phyloP scores from a whole-genome alignment of 2,329 filamentous ascomycete genomes.

The Neopestalotiopsis clavispora region DNA sequence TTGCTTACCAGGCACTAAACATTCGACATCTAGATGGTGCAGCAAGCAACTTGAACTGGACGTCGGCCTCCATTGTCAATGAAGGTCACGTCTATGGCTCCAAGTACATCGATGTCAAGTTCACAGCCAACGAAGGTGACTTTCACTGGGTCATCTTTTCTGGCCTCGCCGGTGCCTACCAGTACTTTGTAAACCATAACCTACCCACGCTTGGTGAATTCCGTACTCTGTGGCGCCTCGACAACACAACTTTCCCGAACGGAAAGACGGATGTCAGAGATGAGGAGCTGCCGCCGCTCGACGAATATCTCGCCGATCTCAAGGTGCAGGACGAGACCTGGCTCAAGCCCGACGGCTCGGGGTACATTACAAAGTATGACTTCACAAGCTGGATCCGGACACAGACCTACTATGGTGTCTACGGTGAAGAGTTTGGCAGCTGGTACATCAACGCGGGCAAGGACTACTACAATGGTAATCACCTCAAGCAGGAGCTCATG shows the following conservation, averaged over 20 bases:
- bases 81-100: conserved; percentile 34
- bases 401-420: conserved; percentile 54
- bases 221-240: conserved; percentile 54
- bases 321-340: conserved; percentile 61
- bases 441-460: conserved; percentile 57
- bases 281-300: conserved; percentile 46
- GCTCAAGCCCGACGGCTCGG: conserved; percentile 48
- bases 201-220: conserved; percentile 54
- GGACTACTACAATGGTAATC: conserved; percentile 57
- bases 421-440: conserved; percentile 51
- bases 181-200: conserved; percentile 57
- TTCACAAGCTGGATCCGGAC: conserved; percentile 40
- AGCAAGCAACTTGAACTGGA: conserved; percentile 51
- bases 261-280: conserved; percentile 51
- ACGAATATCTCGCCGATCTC: conserved; percentile 46
- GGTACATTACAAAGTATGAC: conserved; percentile 57
- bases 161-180: conserved; percentile 56
- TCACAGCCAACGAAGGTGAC: conserved; percentile 51
- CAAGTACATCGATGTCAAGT: conserved; percentile 53
- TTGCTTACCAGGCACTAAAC: neutral
- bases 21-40: conserved; percentile 45
- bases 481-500: conserved; percentile 57
- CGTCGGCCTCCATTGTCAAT: conserved; percentile 47
- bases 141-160: conserved; percentile 58
- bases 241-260: conserved; percentile 51